Evolutionary conservation across 2,329 filamentous ascomycete genomes (phyloP).

Genomic region (Xylaria sp.): DNA sequence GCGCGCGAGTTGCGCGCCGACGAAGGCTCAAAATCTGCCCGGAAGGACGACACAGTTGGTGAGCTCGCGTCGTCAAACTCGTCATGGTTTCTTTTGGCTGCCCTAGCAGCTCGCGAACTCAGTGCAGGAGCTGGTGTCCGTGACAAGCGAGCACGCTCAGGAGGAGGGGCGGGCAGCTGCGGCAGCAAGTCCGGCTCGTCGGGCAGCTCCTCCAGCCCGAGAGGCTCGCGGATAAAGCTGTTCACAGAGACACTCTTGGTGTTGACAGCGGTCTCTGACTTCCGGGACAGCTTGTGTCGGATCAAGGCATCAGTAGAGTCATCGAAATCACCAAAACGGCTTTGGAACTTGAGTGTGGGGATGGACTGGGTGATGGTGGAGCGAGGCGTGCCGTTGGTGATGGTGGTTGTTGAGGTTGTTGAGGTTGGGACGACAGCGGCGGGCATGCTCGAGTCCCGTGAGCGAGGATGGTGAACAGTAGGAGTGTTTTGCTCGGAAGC

Average conservation of each 20-base stretch:
- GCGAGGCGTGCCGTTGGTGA: constrained; percentile 23
- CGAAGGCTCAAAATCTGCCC: constrained; percentile 52
- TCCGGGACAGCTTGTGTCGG: constrained; percentile 35
- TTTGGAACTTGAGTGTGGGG: constrained; percentile 34
- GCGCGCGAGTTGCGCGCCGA: constrained; percentile 62
- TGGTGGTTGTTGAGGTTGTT: constrained; percentile 36
- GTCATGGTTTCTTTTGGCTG: constrained; percentile 59
- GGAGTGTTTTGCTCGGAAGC: constrained; percentile 36
- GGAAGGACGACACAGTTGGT: constrained; percentile 56
- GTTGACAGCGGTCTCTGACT: constrained; percentile 32
- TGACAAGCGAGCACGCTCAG: constrained; percentile 36
- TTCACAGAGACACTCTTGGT: constrained; percentile 34
- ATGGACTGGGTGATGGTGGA: constrained; percentile 20
- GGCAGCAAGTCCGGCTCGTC: constrained; percentile 33
- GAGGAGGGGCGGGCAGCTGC: constrained; percentile 32
- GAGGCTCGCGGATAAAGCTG: constrained; percentile 39
- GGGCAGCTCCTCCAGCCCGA: constrained; percentile 30
- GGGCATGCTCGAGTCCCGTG: constrained; percentile 41
- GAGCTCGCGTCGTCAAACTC: constrained; percentile 60
- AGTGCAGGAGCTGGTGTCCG: constrained; percentile 40
- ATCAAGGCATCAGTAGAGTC: constrained; percentile 27
- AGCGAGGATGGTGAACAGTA: constrained; percentile 32
- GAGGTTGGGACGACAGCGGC: constrained; percentile 38
- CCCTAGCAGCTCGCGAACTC: constrained; percentile 40
- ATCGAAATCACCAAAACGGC: constrained; percentile 36